Evolutionary conservation across 441 rosid genomes (phyloP).

Genomic region (Gossypium schwendimanii): DNA sequence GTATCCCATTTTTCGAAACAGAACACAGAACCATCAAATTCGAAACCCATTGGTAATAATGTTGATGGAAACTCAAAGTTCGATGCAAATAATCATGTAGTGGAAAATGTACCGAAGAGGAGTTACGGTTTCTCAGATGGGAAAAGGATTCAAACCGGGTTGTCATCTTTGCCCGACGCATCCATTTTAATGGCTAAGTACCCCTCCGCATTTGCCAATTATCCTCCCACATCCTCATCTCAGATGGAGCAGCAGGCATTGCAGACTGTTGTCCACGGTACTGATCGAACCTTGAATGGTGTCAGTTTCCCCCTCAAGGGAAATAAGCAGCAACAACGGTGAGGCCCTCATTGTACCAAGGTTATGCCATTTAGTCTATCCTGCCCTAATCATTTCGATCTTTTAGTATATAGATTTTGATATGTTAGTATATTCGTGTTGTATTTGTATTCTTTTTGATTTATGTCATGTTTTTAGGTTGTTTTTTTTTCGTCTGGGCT

Average conservation of each 20-base stretch:
- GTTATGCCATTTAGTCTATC: slow-evolving; percentile 26
- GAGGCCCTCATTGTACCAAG: slow-evolving; percentile 31
- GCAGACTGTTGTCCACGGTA: slow-evolving; percentile 28
- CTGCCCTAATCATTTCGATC: not conserved
- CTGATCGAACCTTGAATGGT: slow-evolving; percentile 31
- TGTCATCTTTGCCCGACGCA: slow-evolving; percentile 63
- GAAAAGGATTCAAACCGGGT: slow-evolving; percentile 62
- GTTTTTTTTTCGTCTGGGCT: not conserved
- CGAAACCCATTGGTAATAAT: slow-evolving; percentile 31
- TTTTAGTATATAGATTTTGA: not conserved
- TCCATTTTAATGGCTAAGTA: slow-evolving; percentile 57
- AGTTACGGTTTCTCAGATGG: slow-evolving; percentile 89
- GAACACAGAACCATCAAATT: slow-evolving; percentile 34
- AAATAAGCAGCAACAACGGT: slow-evolving; percentile 29
- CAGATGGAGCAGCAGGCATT: slow-evolving; percentile 43
- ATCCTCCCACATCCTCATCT: slow-evolving; percentile 29
- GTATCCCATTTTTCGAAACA: slow-evolving; percentile 26
- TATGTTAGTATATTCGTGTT: not conserved
- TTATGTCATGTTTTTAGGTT: not conserved
- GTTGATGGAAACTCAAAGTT: slow-evolving; percentile 32
- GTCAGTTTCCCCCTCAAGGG: not conserved
- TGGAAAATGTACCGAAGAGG: slow-evolving; percentile 56
- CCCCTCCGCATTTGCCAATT: slow-evolving; percentile 63
- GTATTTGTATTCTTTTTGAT: not conserved
- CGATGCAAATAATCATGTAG: slow-evolving; percentile 39